A percentile compares a stretch with the other conserved stretches of the same genome.
phyloP scores from a whole-genome alignment of 2,329 filamentous ascomycete species.

The Gaeumannomyces tritici region DNA sequence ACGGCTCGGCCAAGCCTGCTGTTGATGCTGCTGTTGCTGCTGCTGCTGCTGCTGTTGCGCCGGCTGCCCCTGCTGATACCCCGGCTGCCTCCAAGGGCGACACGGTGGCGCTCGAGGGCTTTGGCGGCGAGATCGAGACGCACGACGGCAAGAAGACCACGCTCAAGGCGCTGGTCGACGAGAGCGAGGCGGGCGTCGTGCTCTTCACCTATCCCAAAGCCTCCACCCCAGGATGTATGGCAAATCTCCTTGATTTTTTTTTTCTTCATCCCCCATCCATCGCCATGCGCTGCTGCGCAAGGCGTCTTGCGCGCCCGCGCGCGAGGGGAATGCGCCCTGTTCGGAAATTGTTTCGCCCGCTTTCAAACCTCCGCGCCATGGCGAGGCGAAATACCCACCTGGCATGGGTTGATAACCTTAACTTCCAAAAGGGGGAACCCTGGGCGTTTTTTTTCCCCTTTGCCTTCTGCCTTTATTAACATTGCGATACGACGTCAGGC shows the following conservation, averaged over 20 bases:
- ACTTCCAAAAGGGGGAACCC: too few species aligned
- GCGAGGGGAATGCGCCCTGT: not conserved
- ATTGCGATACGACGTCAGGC: conserved; percentile 42
- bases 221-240: conserved; percentile 79
- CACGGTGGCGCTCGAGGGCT: conserved; percentile 45
- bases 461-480: too few species aligned
- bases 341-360: not conserved
- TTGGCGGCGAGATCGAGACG: conserved; percentile 68
- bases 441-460: not conserved
- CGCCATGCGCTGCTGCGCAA: not conserved
- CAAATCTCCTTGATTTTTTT: not conserved
- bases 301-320: not conserved
- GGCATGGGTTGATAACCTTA: too few species aligned
- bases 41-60: conserved; percentile 18
- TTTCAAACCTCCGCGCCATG: not conserved
- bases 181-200: conserved; percentile 78
- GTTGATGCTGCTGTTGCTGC: conserved; percentile 18
- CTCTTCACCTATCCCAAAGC: conserved; percentile 95
- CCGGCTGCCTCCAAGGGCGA: conserved; percentile 36
- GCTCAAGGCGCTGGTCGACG: conserved; percentile 69
- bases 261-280: not conserved
- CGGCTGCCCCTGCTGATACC: conserved; percentile 17
- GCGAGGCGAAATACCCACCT: not conserved
- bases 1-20: conserved; percentile 11
- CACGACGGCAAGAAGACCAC: conserved; percentile 75